phyloP scores from a whole-genome alignment of 192 early-diverging fungal genomes.

The Podila epicladia region DNA sequence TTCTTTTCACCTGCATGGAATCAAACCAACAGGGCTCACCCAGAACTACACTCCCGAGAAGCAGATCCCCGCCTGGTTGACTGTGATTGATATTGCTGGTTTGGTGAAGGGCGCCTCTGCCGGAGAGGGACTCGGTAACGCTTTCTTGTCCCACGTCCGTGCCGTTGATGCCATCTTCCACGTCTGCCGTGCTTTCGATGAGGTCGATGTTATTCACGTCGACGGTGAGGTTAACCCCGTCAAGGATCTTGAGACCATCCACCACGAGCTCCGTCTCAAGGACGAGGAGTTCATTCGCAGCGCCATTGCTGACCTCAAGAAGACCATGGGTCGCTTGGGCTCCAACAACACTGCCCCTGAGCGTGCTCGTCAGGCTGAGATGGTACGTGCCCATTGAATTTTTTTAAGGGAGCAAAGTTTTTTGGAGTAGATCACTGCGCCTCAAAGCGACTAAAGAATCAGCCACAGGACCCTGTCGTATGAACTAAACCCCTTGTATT shows the following conservation, averaged over 20 bases:
- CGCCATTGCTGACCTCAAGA: slow-evolving; percentile 74
- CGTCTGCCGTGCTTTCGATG: slow-evolving; percentile 89
- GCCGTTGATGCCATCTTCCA: slow-evolving; percentile 90
- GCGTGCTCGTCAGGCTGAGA: slow-evolving; percentile 93
- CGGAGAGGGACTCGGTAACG: slow-evolving; percentile 89
- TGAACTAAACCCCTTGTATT: not conserved
- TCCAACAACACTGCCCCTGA: slow-evolving; percentile 83
- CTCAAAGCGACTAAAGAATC: not conserved
- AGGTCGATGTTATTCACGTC: slow-evolving; percentile 94
- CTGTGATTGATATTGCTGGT: slow-evolving; percentile 97
- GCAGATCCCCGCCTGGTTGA: slow-evolving; percentile 83
- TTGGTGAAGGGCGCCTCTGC: slow-evolving; percentile 91
- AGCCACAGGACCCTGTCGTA: no score
- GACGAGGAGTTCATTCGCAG: slow-evolving; percentile 86
- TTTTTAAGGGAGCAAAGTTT: not conserved
- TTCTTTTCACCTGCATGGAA: not conserved
- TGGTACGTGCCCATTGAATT: slow-evolving; percentile 11
- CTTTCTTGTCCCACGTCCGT: slow-evolving; percentile 93
- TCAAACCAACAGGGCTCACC: slow-evolving; percentile 12
- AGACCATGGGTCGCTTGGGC: slow-evolving; percentile 77
- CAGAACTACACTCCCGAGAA: slow-evolving; percentile 71
- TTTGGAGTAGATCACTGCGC: not conserved
- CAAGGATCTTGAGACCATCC: slow-evolving; percentile 95
- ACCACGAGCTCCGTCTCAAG: slow-evolving; percentile 94
- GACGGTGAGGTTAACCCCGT: slow-evolving; percentile 90